phyloP scores from a whole-genome alignment of 75 land plant genomes.

The Sequoia sempervirens region DNA sequence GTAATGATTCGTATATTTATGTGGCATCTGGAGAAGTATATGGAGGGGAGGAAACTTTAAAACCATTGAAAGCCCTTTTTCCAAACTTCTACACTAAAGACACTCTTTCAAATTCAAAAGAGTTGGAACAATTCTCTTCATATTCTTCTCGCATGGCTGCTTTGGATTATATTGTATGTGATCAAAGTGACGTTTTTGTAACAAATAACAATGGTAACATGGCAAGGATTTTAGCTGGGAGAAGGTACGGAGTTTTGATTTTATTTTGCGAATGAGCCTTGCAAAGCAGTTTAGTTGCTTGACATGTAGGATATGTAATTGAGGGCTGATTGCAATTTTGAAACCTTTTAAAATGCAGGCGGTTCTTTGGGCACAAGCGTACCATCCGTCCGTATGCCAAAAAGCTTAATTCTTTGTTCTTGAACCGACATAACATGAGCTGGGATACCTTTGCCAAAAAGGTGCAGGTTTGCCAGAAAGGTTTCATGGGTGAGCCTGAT shows the following conservation, averaged over 20 bases:
- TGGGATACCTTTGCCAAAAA: slow-evolving; percentile 71
- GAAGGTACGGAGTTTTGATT: slow-evolving; percentile 46
- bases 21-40: slow-evolving; percentile 99
- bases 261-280: background rate
- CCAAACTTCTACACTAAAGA: slow-evolving; percentile 95
- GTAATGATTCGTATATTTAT: slow-evolving; percentile 75
- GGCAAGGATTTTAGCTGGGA: slow-evolving; percentile 96
- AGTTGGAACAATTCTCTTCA: slow-evolving; percentile 66
- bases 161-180: slow-evolving; percentile 91
- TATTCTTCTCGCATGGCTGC: slow-evolving; percentile 97
- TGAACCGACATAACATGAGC: slow-evolving; percentile 47
- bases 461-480: slow-evolving; percentile 66
- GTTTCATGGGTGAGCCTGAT: slow-evolving; percentile 97
- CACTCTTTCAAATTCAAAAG: slow-evolving; percentile 52
- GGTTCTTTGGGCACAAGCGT: slow-evolving; percentile 85
- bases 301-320: background rate
- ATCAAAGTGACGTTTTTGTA: slow-evolving; percentile 94
- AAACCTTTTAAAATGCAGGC: slow-evolving; percentile 44
- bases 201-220: slow-evolving; percentile 99
- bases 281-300: background rate
- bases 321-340: background rate
- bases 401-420: slow-evolving; percentile 64
- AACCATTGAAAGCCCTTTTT: slow-evolving; percentile 80
- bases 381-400: slow-evolving; percentile 94
- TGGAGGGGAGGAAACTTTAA: slow-evolving; percentile 86